phyloP scores from a whole-genome alignment of 2,329 filamentous ascomycete genomes.

The Pseudocercospora macadamiae region DNA sequence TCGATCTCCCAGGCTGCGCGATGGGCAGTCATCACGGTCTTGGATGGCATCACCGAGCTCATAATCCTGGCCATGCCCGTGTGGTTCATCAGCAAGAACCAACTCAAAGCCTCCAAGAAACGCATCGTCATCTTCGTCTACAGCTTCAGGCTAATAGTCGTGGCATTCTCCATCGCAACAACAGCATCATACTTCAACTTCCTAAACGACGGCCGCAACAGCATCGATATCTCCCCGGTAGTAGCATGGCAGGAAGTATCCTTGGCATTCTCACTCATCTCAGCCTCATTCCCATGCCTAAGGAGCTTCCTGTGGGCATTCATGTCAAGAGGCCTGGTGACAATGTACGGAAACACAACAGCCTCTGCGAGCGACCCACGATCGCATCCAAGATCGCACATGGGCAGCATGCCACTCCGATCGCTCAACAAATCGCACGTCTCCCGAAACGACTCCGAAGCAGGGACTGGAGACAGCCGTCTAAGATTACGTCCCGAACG shows the following conservation, averaged over 20 bases:
- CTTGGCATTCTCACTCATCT: slow-evolving; percentile 31
- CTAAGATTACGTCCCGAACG: neutral
- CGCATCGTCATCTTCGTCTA: slow-evolving; percentile 29
- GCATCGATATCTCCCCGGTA: slow-evolving; percentile 27
- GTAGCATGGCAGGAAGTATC: slow-evolving; percentile 30
- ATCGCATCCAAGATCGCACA: slow-evolving; percentile 15
- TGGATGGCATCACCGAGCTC: slow-evolving; percentile 29
- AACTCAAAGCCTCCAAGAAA: slow-evolving; percentile 29
- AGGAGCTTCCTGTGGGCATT: slow-evolving; percentile 32
- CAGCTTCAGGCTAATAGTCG: slow-evolving; percentile 25
- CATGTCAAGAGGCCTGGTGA: slow-evolving; percentile 27
- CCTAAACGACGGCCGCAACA: slow-evolving; percentile 19
- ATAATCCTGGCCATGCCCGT: slow-evolving; percentile 29
- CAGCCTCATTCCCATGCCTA: slow-evolving; percentile 32
- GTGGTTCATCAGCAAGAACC: slow-evolving; percentile 31
- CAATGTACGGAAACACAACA: slow-evolving; percentile 30
- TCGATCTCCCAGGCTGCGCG: slow-evolving; percentile 14
- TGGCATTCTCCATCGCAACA: slow-evolving; percentile 23
- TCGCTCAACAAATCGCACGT: slow-evolving; percentile 21
- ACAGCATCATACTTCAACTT: slow-evolving; percentile 30
- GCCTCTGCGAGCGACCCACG: slow-evolving; percentile 11
- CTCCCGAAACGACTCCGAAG: slow-evolving; percentile 10
- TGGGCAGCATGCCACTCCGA: slow-evolving; percentile 20
- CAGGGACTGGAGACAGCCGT: neutral
- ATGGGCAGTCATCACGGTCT: slow-evolving; percentile 24